These are phyloP conservation scores for Linnemannia schmuckeri DNA, from an alignment of 192 early-diverging fungal genomes.

Conservation along the genomic window DNA sequence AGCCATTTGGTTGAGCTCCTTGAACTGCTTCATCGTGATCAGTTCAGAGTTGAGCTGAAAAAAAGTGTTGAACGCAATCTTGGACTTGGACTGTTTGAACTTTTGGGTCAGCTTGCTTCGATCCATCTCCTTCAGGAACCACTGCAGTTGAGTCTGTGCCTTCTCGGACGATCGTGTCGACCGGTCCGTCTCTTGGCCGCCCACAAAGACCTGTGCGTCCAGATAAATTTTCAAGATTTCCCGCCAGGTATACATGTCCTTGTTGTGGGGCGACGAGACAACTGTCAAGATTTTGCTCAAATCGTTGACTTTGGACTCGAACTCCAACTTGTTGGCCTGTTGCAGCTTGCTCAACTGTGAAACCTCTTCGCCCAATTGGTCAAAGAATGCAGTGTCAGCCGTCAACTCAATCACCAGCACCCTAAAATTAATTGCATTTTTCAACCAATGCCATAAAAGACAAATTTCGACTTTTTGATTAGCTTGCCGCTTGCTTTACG, in stretches of 20 bases:
- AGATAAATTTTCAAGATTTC: constrained; percentile 79
- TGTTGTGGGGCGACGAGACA: constrained; percentile 78
- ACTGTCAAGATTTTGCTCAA: constrained; percentile 66
- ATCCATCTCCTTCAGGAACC: constrained; percentile 68
- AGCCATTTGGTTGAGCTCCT: constrained; percentile 81
- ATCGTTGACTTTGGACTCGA: constrained; percentile 65
- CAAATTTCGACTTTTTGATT: neutral
- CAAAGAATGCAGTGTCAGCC: constrained; percentile 71
- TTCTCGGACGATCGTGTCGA: constrained; percentile 62
- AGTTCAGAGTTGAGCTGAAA: constrained; percentile 79
- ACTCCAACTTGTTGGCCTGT: constrained; percentile 62
- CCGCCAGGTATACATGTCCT: constrained; percentile 82
- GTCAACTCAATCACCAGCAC: constrained; percentile 57
- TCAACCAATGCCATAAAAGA: neutral
- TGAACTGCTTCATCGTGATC: constrained; percentile 76
- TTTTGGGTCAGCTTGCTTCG: constrained; percentile 59
- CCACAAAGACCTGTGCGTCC: constrained; percentile 78
- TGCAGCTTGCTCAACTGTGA: constrained; percentile 71
- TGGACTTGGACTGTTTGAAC: constrained; percentile 35
- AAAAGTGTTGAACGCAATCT: constrained; percentile 64
- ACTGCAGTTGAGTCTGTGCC: constrained; percentile 69
- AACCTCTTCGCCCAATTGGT: constrained; percentile 68
- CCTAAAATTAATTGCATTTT: constrained; percentile 6
- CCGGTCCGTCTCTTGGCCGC: constrained; percentile 71
- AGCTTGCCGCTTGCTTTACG: neutral